Conservation (phyloP, 192 early-diverging fungal species). For the Coemansia sp. region DNA sequence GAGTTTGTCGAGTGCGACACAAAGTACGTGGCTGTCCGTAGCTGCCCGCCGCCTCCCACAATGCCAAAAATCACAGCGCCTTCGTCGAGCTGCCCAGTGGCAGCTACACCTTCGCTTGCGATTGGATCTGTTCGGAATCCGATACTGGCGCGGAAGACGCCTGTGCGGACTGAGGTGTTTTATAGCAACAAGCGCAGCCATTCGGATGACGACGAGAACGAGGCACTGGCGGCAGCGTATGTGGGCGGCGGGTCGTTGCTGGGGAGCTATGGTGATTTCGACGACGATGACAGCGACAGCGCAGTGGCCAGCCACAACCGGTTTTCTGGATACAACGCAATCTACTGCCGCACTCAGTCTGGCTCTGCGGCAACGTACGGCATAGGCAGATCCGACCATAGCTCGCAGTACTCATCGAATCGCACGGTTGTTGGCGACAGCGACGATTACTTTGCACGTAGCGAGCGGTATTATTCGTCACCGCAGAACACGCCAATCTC, state of each 20-base stretch:
- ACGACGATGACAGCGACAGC: conserved; percentile 21
- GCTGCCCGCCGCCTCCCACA: neutral
- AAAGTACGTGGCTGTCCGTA: conserved; percentile 4
- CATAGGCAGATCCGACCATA: neutral
- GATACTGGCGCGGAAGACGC: neutral
- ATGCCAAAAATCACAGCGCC: neutral
- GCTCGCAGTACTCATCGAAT: conserved; percentile 1
- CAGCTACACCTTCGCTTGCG: neutral
- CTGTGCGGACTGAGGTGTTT: conserved; percentile 14
- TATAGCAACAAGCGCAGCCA: conserved; percentile 28
- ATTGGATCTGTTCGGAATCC: conserved; percentile 2
- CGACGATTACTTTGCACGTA: conserved; percentile 8
- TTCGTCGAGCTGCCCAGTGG: conserved; percentile 6
- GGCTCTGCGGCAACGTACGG: neutral
- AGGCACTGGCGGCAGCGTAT: conserved; percentile 42
- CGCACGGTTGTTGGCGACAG: neutral
- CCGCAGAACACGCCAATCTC: conserved; percentile 30
- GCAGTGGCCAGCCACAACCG: neutral
- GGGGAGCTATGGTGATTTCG: conserved; percentile 29
- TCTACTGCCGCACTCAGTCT: conserved; percentile 5
- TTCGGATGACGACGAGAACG: conserved; percentile 36
- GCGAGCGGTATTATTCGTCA: conserved; percentile 16
- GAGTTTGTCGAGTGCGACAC: conserved; percentile 37
- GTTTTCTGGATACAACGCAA: conserved; percentile 9
- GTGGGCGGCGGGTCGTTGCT: conserved; percentile 30